A percentile compares a stretch with the other conserved stretches of the same genome.
These are phyloP conservation scores for Plenodomus tracheiphilus DNA, from an alignment of 2,329 filamentous ascomycete genomes.

Conservation along the genomic window DNA sequence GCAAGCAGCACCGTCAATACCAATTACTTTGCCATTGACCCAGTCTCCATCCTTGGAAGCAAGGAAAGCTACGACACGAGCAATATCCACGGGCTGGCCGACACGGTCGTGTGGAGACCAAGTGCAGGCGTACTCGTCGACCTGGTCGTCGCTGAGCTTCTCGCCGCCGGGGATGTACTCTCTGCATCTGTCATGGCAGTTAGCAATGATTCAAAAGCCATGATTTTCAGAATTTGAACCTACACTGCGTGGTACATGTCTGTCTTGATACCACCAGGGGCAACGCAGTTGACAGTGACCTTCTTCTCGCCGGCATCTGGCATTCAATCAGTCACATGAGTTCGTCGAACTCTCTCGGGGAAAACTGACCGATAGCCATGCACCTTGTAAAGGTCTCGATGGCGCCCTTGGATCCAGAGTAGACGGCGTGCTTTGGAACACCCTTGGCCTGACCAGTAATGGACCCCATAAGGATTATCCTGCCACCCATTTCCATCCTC, in stretches of 20 bases:
- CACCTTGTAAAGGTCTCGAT: conserved; percentile 59
- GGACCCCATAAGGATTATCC: conserved; percentile 59
- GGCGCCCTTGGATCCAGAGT: conserved; percentile 58
- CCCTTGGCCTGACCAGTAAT: conserved; percentile 62
- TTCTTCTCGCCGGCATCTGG: conserved; percentile 58
- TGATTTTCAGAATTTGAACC: no score
- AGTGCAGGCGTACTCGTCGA: conserved; percentile 65
- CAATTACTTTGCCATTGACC: conserved; percentile 60
- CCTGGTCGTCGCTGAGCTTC: conserved; percentile 59
- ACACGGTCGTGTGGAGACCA: conserved; percentile 69
- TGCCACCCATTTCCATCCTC: conserved; percentile 55
- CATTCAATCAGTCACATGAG: conserved; percentile 15
- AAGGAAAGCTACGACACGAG: conserved; percentile 65
- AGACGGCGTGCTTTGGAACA: conserved; percentile 58
- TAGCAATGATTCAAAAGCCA: no score
- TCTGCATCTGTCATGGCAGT: no score
- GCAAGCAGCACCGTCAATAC: conserved; percentile 50
- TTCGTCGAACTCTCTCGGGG: no score
- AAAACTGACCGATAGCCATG: conserved; percentile 53
- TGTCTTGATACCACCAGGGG: conserved; percentile 59
- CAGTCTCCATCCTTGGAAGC: conserved; percentile 61
- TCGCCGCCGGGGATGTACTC: conserved; percentile 65
- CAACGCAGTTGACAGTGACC: conserved; percentile 64
- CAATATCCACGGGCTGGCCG: conserved; percentile 69
- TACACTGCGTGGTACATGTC: conserved; percentile 66